A percentile compares a stretch with the other conserved stretches of the same genome.
phyloP scores from a whole-genome alignment of 805 yeast species.

The Wickerhamomyces alni region DNA sequence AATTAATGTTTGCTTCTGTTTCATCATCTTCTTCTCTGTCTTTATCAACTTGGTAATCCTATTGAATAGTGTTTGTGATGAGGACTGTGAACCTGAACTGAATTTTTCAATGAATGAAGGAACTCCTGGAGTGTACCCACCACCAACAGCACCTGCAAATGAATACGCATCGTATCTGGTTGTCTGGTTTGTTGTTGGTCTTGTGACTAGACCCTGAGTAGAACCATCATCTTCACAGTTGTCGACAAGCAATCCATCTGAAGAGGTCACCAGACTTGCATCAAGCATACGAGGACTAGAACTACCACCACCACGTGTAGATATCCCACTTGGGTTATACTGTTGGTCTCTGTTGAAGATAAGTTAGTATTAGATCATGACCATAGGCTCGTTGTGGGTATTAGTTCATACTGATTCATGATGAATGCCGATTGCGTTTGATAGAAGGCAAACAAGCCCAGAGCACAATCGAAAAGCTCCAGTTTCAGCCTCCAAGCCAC shows the following conservation, averaged over 20 bases:
- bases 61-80: slow-evolving; percentile 26
- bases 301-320: slow-evolving; percentile 8
- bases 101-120: slow-evolving; percentile 22
- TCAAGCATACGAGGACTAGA: not conserved
- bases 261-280: slow-evolving; percentile 1
- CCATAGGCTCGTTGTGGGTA: not conserved
- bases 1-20: slow-evolving; percentile 31
- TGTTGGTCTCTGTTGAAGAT: slow-evolving; percentile 5
- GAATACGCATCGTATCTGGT: slow-evolving; percentile 10
- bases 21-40: slow-evolving; percentile 31
- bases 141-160: slow-evolving; percentile 4
- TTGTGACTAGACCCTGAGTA: slow-evolving; percentile 10
- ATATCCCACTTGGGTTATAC: slow-evolving; percentile 11
- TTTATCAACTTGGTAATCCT: slow-evolving; percentile 32
- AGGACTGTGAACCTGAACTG: slow-evolving; percentile 14
- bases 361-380: not conserved
- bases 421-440: too few species aligned
- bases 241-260: slow-evolving; percentile 2
- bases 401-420: not conserved
- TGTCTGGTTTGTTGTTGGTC: slow-evolving; percentile 11
- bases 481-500: not conserved
- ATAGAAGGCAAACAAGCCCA: too few species aligned
- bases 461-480: not conserved
- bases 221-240: slow-evolving; percentile 11
- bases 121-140: slow-evolving; percentile 13